Evolutionary conservation across 1,284 basidiomycete species (phyloP).

Genomic region (Psilocybe mexicana): DNA sequence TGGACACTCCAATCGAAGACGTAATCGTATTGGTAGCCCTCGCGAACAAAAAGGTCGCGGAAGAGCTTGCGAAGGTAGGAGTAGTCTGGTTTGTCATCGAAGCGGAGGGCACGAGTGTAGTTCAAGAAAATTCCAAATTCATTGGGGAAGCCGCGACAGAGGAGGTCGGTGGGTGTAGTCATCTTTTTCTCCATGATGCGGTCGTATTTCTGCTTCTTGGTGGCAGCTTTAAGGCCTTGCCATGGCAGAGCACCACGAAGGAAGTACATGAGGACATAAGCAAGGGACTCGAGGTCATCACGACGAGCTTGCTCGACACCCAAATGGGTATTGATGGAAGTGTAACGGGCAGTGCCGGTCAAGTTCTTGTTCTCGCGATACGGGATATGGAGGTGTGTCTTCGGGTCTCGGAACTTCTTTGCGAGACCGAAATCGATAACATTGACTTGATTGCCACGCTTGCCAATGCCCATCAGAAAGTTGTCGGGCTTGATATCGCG

Average conservation of each 20-base stretch:
- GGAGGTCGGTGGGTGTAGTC: conserved; percentile 94
- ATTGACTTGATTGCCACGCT: conserved; percentile 99
- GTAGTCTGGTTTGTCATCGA: conserved; percentile 98
- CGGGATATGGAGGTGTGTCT: conserved; percentile 98
- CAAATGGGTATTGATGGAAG: conserved; percentile 98
- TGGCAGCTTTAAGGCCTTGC: conserved; percentile 98
- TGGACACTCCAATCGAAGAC: conserved; percentile 98
- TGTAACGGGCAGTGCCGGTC: conserved; percentile 98
- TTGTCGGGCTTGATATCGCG: conserved; percentile 99
- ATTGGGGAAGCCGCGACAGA: conserved; percentile 96
- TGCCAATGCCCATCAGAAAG: conserved; percentile 99
- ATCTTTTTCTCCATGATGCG: conserved; percentile 99
- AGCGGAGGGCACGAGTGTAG: conserved; percentile 94
- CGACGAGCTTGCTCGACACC: conserved; percentile 97
- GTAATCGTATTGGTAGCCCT: conserved; percentile 98
- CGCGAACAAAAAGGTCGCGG: conserved; percentile 95
- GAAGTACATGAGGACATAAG: conserved; percentile 99
- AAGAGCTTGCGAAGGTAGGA: conserved; percentile 97
- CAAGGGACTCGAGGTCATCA: conserved; percentile 94
- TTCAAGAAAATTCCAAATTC: conserved; percentile 98
- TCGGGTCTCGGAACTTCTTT: conserved; percentile 99
- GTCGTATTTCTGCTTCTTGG: conserved; percentile 99
- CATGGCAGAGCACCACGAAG: conserved; percentile 94
- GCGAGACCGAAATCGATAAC: conserved; percentile 99
- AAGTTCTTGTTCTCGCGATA: conserved; percentile 99